Base-by-base conservation (phyloP, 345 rosid species). In the Hibiscus syriacus region DNA sequence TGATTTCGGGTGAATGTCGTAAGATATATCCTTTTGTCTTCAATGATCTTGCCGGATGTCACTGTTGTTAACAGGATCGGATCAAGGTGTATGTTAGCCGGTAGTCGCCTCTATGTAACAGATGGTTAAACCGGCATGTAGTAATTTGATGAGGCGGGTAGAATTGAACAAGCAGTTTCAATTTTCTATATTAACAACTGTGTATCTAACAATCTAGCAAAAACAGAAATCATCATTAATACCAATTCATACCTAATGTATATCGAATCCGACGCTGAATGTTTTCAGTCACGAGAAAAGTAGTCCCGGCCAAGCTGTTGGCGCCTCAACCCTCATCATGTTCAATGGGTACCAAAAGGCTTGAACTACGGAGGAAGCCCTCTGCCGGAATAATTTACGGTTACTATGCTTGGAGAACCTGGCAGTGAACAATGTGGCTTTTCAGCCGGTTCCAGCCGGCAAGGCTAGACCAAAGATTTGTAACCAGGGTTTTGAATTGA, bases 391-490 rank as follows among this genome's bases (percentile, higher is more conserved):
- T 16, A 8, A 20, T 7, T 54, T 55, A 49, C 53, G n/a, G 36
- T 43, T 55, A 4, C 78, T 63, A 88, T 25, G 90, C 88, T 79
- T 78, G 87, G 62, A 88, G 94, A 74, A n/a, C n/a, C n/a, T n/a
- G n/a, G n/a, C n/a, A n/a, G n/a, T n/a, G n/a, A n/a, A n/a, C n/a
- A n/a, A n/a, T n/a, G n/a, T n/a, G n/a, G n/a, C n/a, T n/a, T n/a
- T n/a, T n/a, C n/a, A n/a, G n/a, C n/a, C n/a, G n/a, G n/a, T n/a
- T n/a, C n/a, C n/a, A n/a, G n/a, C n/a, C n/a, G n/a, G n/a, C n/a
- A n/a, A n/a, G n/a, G n/a, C 84, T 88, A n/a, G 87, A 88, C 87
- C 77, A 84, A 25, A 88, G 78, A 73, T 85, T 84, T 16, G 84
- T 77, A 22, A 88, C 82, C 76, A 88, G 63, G 50, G 83, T 85